A percentile compares a stretch with the other conserved stretches of the same genome.
These are phyloP conservation scores for Camelina neglecta DNA, from an alignment of 345 rosid species.

Conservation along the genomic window DNA sequence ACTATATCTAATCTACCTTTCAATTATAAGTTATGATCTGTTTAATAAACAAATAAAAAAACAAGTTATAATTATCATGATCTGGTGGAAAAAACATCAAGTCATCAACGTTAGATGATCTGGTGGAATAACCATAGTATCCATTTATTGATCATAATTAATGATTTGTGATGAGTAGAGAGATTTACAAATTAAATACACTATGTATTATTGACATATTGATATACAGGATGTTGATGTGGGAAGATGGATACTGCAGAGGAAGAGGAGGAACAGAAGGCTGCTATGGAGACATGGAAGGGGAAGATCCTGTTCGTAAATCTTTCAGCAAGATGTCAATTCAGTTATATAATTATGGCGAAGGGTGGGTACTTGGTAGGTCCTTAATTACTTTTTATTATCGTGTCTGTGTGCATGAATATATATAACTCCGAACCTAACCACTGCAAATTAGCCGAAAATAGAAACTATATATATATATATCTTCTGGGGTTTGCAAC, in stretches of 20 bases:
- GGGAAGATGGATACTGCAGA: conserved; percentile 99
- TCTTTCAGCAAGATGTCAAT: conserved; percentile 99
- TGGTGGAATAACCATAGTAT: not conserved
- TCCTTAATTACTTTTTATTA: conserved; percentile 45
- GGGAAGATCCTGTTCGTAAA: conserved; percentile 93
- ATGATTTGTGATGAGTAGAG: not conserved
- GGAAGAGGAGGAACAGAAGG: conserved; percentile 72
- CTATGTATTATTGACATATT: conserved; percentile 14
- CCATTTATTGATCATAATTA: not conserved
- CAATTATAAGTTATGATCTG: not conserved
- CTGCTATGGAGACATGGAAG: conserved; percentile 81
- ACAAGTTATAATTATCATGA: not conserved
- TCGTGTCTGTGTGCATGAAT: conserved; percentile 14
- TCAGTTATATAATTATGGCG: conserved; percentile 99
- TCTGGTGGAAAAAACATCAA: conserved; percentile 13
- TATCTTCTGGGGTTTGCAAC: conserved; percentile 14
- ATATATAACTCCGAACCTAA: not conserved
- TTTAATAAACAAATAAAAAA: not conserved
- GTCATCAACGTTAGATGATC: not conserved
- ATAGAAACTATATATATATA: conserved; percentile 26
- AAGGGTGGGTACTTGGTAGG: conserved; percentile 99
- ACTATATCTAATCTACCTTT: not conserved
- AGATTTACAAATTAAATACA: not conserved
- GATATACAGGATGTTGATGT: conserved; percentile 91
- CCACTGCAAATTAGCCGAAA: not conserved